Evolutionary conservation across 2,329 filamentous ascomycete species (phyloP).

Genomic region (Rugonectria rugulosa): DNA sequence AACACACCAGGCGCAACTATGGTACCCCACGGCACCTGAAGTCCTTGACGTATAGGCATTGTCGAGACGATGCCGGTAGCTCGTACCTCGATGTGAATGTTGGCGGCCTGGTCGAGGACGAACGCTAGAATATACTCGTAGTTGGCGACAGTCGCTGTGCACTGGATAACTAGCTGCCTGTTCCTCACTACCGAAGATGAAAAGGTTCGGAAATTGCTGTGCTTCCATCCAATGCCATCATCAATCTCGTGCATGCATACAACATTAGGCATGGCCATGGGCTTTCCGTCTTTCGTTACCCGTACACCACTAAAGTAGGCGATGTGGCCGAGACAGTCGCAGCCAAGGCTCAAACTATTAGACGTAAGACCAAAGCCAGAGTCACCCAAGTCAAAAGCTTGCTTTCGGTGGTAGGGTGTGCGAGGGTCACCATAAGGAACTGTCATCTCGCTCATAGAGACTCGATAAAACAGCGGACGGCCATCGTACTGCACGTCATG

Average conservation of each 20-base stretch:
- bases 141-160: constrained; percentile 66
- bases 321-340: constrained; percentile 71
- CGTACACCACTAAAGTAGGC: constrained; percentile 50
- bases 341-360: constrained; percentile 69
- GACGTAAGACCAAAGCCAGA: constrained; percentile 70
- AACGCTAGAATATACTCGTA: constrained; percentile 59
- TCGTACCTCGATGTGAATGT: constrained; percentile 37
- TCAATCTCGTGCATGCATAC: constrained; percentile 44
- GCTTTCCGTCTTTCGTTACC: constrained; percentile 55
- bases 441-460: constrained; percentile 64
- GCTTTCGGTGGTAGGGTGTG: constrained; percentile 69
- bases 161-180: constrained; percentile 64
- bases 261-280: constrained; percentile 69
- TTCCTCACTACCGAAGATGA: constrained; percentile 60
- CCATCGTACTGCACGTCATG: constrained; percentile 67
- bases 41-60: constrained; percentile 59
- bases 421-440: constrained; percentile 61
- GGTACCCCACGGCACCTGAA: constrained; percentile 60
- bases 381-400: constrained; percentile 75
- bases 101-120: constrained; percentile 59
- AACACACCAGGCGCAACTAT: constrained; percentile 65
- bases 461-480: constrained; percentile 63
- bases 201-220: constrained; percentile 63
- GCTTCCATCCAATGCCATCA: constrained; percentile 65
- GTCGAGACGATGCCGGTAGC: constrained; percentile 50